phyloP scores from a whole-genome alignment of 192 early-diverging fungal genomes.

The Rhizoclosmatium globosum region DNA sequence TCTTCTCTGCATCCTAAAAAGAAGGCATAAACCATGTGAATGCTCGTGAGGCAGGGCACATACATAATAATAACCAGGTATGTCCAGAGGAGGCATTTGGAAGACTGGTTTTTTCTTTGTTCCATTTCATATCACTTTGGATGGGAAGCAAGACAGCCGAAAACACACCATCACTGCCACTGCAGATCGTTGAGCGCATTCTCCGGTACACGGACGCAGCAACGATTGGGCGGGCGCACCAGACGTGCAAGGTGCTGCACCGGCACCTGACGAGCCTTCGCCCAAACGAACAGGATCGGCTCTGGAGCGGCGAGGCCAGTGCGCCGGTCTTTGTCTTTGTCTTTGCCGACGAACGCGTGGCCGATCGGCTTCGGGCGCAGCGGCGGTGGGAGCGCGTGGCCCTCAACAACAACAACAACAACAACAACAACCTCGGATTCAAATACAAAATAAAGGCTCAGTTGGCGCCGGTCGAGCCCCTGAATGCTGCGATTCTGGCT shows the following conservation, averaged over 20 bases:
- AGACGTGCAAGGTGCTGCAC: background rate
- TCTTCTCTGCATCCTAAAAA: slow-evolving; percentile 5
- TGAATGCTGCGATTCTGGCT: slow-evolving; percentile 12
- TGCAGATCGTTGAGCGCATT: slow-evolving; percentile 17
- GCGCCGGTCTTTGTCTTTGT: background rate
- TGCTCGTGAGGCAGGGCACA: background rate
- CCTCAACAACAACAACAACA: background rate
- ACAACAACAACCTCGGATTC: background rate
- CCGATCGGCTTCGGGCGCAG: background rate
- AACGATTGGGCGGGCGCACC: background rate
- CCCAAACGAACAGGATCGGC: background rate
- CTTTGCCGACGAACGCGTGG: background rate
- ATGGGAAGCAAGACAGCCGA: too few species aligned
- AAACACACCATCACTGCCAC: background rate
- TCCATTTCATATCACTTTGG: background rate
- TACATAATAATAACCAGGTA: slow-evolving; percentile 25
- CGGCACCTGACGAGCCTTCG: slow-evolving; percentile 2
- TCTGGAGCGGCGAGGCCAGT: background rate
- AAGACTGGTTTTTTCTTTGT: background rate
- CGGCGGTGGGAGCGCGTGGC: slow-evolving; percentile 12
- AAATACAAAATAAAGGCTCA: background rate
- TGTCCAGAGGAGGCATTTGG: background rate
- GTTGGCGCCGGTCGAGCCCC: background rate
- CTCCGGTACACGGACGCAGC: slow-evolving; percentile 13
- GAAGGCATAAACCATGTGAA: background rate